These are phyloP conservation scores for Pseudopediastrum boryanum DNA, from an alignment of 139 green algal species.

Conservation along the genomic window DNA sequence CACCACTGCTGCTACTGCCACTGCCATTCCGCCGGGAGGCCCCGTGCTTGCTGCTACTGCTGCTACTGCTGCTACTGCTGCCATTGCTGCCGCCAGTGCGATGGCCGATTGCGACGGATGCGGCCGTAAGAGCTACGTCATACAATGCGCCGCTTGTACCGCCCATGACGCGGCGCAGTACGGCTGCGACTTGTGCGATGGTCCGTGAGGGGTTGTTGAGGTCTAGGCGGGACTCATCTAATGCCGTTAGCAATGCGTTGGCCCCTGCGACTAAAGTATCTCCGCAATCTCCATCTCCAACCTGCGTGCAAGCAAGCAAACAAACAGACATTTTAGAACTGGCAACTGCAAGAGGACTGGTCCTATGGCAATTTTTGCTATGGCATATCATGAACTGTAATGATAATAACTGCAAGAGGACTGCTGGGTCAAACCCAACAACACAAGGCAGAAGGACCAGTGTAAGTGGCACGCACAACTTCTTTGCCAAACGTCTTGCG, in stretches of 20 bases:
- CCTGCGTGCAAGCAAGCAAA: slow-evolving; percentile 56
- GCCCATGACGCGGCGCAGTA: slow-evolving; percentile 54
- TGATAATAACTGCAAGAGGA: too few relatives aligned
- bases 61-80: slow-evolving; percentile 33
- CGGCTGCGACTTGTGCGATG: slow-evolving; percentile 24
- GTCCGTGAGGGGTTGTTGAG: not conserved
- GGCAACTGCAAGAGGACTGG: too few relatives aligned
- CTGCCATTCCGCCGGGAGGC: too few relatives aligned
- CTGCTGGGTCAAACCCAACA: too few relatives aligned
- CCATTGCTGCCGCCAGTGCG: not conserved
- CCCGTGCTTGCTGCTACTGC: too few relatives aligned
- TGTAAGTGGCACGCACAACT: too few relatives aligned
- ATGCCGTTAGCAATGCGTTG: slow-evolving; percentile 54
- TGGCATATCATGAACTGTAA: too few relatives aligned
- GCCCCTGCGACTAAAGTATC: slow-evolving; percentile 67
- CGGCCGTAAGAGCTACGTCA: slow-evolving; percentile 47
- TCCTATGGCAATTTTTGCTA: too few relatives aligned
- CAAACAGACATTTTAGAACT: too few relatives aligned
- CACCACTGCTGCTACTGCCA: not conserved
- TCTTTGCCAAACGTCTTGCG: too few relatives aligned
- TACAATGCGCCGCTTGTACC: slow-evolving; percentile 77
- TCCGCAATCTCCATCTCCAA: slow-evolving; percentile 91
- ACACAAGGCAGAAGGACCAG: too few relatives aligned
- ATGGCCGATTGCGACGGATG: slow-evolving; percentile 34
- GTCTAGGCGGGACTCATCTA: slow-evolving; percentile 32